Evolutionary conservation across 768 basidiomycete species (phyloP).

Genomic region (Psilocybe azurescens): DNA sequence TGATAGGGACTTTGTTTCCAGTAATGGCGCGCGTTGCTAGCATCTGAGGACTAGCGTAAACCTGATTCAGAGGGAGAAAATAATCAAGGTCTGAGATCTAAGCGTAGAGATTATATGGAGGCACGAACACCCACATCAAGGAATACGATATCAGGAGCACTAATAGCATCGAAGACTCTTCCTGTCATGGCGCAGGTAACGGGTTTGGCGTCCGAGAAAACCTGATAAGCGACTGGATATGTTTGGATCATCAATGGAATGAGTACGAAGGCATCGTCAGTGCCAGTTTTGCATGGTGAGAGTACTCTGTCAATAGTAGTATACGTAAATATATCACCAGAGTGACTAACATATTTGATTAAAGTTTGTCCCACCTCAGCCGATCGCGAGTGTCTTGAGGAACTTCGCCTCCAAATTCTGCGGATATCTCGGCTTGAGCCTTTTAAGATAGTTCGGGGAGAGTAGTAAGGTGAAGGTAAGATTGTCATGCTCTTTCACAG

Average conservation of each 20-base stretch:
- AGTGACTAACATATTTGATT: not conserved
- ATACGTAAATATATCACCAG: too few species aligned
- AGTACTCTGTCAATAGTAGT: not conserved
- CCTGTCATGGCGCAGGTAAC: constrained; percentile 16
- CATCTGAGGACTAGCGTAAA: not conserved
- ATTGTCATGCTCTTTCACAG: constrained; percentile 12
- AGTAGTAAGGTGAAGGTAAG: constrained; percentile 10
- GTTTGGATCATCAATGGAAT: not conserved
- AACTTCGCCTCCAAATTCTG: not conserved
- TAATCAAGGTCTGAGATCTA: not conserved
- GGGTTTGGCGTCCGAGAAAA: constrained; percentile 9
- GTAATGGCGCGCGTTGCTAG: constrained; percentile 2
- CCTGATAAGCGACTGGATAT: constrained; percentile 3
- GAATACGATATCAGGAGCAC: constrained; percentile 13
- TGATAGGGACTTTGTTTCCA: not conserved
- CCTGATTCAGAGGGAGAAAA: not conserved
- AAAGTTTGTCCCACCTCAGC: too few species aligned
- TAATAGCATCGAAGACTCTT: constrained; percentile 8
- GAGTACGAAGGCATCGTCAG: not conserved
- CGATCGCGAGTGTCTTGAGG: not conserved
- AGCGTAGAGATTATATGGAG: too few species aligned
- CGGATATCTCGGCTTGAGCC: constrained; percentile 8
- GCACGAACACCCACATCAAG: constrained; percentile 10
- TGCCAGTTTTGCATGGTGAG: not conserved
- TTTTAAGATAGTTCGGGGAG: constrained; percentile 10